Percentiles rank a stretch among this genome's conserved stretches.
Conservation (phyloP, 192 early-diverging fungal genomes). For the Linnemannia schmuckeri region DNA sequence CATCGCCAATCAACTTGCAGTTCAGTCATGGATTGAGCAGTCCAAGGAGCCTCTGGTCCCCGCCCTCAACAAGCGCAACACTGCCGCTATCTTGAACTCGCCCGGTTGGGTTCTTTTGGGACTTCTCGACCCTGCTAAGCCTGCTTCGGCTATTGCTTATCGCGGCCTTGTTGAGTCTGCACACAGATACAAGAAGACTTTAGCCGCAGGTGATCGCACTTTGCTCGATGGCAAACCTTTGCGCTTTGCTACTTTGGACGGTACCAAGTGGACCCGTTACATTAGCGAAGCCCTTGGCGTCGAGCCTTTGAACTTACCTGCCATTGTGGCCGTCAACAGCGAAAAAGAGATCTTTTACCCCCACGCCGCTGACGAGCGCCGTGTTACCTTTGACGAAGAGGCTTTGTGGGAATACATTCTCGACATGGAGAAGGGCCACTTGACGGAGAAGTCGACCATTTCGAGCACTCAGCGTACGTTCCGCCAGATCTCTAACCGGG, state of each 20-base stretch:
- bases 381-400: constrained; percentile 27
- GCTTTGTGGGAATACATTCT: constrained; percentile 34
- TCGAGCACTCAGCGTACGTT: constrained; percentile 29
- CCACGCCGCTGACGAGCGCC: constrained; percentile 34
- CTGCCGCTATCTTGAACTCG: constrained; percentile 77
- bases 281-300: constrained; percentile 66
- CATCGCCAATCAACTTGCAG: constrained; percentile 47
- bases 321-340: constrained; percentile 40
- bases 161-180: constrained; percentile 45
- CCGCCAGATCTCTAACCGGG: constrained; percentile 13
- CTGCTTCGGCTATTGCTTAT: constrained; percentile 14
- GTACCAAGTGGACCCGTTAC: constrained; percentile 72
- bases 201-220: constrained; percentile 1
- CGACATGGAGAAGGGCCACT: constrained; percentile 23
- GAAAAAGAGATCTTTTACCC: constrained; percentile 30
- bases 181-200: constrained; percentile 37
- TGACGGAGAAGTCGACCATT: constrained; percentile 38
- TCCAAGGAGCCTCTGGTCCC: constrained; percentile 78
- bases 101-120: constrained; percentile 75
- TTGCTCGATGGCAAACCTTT: constrained; percentile 11
- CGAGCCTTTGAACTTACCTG: constrained; percentile 36
- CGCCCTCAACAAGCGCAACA: constrained; percentile 73
- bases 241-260: constrained; percentile 75
- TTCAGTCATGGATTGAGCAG: constrained; percentile 72
- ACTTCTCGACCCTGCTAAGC: constrained; percentile 66